These are phyloP conservation scores for Venturia oleaginea DNA, from an alignment of 2,329 filamentous ascomycete species.

Conservation along the genomic window DNA sequence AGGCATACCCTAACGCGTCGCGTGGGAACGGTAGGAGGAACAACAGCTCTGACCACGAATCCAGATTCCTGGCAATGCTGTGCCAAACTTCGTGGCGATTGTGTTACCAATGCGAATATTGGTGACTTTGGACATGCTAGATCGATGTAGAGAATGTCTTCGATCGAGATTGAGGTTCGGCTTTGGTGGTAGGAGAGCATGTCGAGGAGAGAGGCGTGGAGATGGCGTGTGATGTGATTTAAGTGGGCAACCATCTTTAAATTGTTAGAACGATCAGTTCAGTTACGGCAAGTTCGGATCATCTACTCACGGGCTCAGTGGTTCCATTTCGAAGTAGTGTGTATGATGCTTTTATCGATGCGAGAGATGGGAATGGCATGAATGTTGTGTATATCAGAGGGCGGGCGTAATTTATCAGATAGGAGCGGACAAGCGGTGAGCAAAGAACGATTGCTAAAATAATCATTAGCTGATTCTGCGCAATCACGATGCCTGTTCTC, in stretches of 20 bases:
- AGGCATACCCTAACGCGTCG: slow-evolving; percentile 59
- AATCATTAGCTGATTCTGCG: background rate
- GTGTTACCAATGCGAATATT: slow-evolving; percentile 55
- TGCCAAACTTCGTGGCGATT: slow-evolving; percentile 49
- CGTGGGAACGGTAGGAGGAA: slow-evolving; percentile 58
- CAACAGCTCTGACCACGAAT: slow-evolving; percentile 55
- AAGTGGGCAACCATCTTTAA: slow-evolving; percentile 6
- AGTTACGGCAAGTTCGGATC: slow-evolving; percentile 16
- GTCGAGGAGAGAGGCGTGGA: slow-evolving; percentile 35
- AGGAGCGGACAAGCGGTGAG: slow-evolving; percentile 48
- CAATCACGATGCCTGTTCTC: slow-evolving; percentile 20
- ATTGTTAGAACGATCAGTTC: background rate
- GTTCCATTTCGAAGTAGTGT: slow-evolving; percentile 44
- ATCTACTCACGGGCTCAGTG: slow-evolving; percentile 34
- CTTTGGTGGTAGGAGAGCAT: background rate
- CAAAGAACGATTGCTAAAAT: slow-evolving; percentile 52
- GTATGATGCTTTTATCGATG: slow-evolving; percentile 50
- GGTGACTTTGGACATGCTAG: slow-evolving; percentile 42
- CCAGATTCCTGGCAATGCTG: slow-evolving; percentile 49
- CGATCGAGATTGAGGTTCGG: background rate
- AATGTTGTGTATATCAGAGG: slow-evolving; percentile 67
- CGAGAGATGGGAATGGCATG: slow-evolving; percentile 52
- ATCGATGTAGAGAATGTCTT: slow-evolving; percentile 6
- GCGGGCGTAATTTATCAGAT: slow-evolving; percentile 68
- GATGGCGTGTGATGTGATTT: slow-evolving; percentile 19